Percentiles rank a stretch among this genome's conserved stretches.
Evolutionary conservation across 768 basidiomycete species (phyloP).

Genomic region (Russula lepida): DNA sequence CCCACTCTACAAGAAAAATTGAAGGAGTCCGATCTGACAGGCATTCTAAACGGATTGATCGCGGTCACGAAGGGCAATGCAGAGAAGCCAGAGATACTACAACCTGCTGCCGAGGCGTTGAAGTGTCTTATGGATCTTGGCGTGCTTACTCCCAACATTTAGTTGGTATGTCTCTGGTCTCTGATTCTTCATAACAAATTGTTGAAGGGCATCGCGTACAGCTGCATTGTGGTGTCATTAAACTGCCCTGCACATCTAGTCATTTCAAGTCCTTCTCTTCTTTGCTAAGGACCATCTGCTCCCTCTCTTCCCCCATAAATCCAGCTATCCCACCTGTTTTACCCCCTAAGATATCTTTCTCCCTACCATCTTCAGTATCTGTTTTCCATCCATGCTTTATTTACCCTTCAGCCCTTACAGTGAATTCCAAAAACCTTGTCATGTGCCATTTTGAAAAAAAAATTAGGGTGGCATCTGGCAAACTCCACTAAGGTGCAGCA

Average conservation of each 20-base stretch:
- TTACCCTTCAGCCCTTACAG: too few species aligned
- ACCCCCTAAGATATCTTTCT: background rate
- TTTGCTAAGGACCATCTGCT: background rate
- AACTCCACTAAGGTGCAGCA: too few species aligned
- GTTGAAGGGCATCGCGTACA: background rate
- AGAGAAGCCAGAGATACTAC: slow-evolving; percentile 34
- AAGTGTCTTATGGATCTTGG: slow-evolving; percentile 32
- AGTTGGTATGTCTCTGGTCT: background rate
- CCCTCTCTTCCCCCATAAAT: background rate
- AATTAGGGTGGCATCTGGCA: too few species aligned
- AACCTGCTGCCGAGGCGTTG: slow-evolving; percentile 44
- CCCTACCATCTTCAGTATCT: background rate
- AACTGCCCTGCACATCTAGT: background rate
- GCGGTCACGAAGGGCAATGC: slow-evolving; percentile 38
- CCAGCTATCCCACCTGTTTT: background rate
- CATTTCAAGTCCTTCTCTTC: background rate
- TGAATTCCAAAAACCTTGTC: too few species aligned
- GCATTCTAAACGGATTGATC: slow-evolving; percentile 46
- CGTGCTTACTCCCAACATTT: slow-evolving; percentile 1
- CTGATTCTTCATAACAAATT: background rate
- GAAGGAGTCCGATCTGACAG: slow-evolving; percentile 44
- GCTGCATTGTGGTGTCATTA: background rate
- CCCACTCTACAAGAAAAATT: slow-evolving; percentile 34
- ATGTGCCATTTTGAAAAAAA: too few species aligned
- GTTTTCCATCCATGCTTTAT: background rate